Evolutionary conservation across 2,329 filamentous ascomycete species (phyloP).

Genomic region (Cladosporium sphaerospermum): DNA sequence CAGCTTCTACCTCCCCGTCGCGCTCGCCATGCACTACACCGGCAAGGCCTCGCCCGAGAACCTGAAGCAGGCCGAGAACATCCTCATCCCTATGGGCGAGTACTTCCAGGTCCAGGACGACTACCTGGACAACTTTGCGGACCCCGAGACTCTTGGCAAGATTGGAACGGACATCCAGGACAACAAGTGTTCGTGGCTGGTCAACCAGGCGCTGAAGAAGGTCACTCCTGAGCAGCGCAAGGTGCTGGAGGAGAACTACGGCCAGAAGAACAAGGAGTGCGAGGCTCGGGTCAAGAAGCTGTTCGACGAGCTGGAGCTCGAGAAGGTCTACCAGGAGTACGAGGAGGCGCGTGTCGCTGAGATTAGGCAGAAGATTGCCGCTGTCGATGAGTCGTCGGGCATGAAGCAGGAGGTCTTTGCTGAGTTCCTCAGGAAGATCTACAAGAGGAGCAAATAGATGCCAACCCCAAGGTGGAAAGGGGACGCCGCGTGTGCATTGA

Average conservation of each 20-base stretch:
- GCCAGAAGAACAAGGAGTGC: constrained; percentile 75
- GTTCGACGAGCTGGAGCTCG: constrained; percentile 77
- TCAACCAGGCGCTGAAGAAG: constrained; percentile 85
- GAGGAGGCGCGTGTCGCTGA: constrained; percentile 83
- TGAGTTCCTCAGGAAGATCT: constrained; percentile 89
- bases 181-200: constrained; percentile 98
- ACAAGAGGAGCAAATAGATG: constrained; percentile 88
- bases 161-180: constrained; percentile 98
- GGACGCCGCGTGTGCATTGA: neutral
- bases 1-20: constrained; percentile 96
- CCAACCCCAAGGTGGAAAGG: neutral
- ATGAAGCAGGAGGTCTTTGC: constrained; percentile 89
- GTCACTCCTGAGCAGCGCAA: constrained; percentile 79
- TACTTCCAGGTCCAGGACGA: constrained; percentile 99
- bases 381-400: constrained; percentile 78
- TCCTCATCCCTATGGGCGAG: constrained; percentile 93
- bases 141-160: constrained; percentile 90
- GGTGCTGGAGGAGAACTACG: constrained; percentile 87
- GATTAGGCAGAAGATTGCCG: constrained; percentile 66
- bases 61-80: constrained; percentile 80
- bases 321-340: constrained; percentile 78
- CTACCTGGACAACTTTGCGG: constrained; percentile 96
- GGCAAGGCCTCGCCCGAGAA: constrained; percentile 81
- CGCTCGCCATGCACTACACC: constrained; percentile 78
- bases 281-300: constrained; percentile 85